phyloP scores from a whole-genome alignment of 2,329 filamentous ascomycete species.

The Colletotrichum neosansevieriae region DNA sequence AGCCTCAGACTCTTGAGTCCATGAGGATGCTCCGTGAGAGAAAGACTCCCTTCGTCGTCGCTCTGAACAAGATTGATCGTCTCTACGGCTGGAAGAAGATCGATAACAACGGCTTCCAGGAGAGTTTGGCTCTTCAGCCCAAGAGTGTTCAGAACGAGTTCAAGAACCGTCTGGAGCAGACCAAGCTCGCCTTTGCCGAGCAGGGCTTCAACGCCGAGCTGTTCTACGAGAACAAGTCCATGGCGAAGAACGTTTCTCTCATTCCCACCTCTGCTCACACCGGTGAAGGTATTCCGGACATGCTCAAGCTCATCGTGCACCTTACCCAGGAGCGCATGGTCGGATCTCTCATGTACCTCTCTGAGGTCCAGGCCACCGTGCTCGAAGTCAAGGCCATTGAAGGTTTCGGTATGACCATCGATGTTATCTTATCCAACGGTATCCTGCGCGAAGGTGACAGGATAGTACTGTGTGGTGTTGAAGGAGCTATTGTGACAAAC shows the following conservation, averaged over 20 bases:
- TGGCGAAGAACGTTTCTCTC: slow-evolving; percentile 94
- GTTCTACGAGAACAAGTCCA: slow-evolving; percentile 97
- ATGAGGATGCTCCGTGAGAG: slow-evolving; percentile 93
- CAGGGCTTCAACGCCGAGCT: slow-evolving; percentile 98
- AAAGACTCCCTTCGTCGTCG: slow-evolving; percentile 98
- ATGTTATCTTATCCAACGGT: slow-evolving; percentile 96
- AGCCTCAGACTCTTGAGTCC: slow-evolving; percentile 96
- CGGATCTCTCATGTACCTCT: slow-evolving; percentile 96
- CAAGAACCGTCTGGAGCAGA: slow-evolving; percentile 87
- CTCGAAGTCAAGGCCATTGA: slow-evolving; percentile 99
- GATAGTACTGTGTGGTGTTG: slow-evolving; percentile 95
- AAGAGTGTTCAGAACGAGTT: slow-evolving; percentile 96
- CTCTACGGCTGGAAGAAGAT: slow-evolving; percentile 99
- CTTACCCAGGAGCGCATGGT: slow-evolving; percentile 98
- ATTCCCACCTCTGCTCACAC: slow-evolving; percentile 97
- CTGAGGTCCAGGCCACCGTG: slow-evolving; percentile 96
- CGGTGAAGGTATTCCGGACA: slow-evolving; percentile 98
- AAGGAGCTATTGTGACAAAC: slow-evolving; percentile 94
- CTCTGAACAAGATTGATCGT: slow-evolving; percentile 99
- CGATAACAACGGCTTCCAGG: slow-evolving; percentile 97
- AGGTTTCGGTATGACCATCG: slow-evolving; percentile 98
- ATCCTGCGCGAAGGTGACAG: slow-evolving; percentile 93
- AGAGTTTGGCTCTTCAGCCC: slow-evolving; percentile 89
- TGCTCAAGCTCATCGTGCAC: slow-evolving; percentile 94
- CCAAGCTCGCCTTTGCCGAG: slow-evolving; percentile 93